Evolutionary conservation across 805 yeast species (phyloP).

Genomic region (Ogataea haglerorum): DNA sequence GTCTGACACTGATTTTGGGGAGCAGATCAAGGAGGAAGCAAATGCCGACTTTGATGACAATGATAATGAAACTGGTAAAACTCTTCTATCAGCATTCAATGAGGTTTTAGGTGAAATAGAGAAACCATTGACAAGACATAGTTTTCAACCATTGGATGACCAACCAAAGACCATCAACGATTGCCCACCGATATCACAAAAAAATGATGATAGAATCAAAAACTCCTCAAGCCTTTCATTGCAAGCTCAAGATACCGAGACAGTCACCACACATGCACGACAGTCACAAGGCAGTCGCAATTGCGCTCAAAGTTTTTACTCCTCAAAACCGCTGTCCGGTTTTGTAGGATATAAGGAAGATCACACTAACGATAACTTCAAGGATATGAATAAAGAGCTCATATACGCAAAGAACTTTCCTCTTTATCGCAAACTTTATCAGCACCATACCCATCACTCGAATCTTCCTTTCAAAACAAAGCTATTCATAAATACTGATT

Average conservation of each 20-base stretch:
- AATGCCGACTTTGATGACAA: neutral
- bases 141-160: too few relatives aligned
- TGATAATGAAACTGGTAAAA: slow-evolving; percentile 14
- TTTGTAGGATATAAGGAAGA: slow-evolving; percentile 18
- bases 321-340: slow-evolving; percentile 21
- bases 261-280: slow-evolving; percentile 11
- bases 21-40: neutral
- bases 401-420: slow-evolving; percentile 81
- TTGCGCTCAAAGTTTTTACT: slow-evolving; percentile 21
- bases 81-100: slow-evolving; percentile 35
- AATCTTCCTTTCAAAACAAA: slow-evolving; percentile 46
- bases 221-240: too few relatives aligned
- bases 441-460: slow-evolving; percentile 48
- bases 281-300: slow-evolving; percentile 19
- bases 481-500: slow-evolving; percentile 52
- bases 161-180: slow-evolving; percentile 13
- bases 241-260: too few relatives aligned
- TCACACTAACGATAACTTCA: neutral
- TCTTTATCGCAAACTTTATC: slow-evolving; percentile 60
- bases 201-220: neutral
- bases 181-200: neutral
- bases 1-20: neutral
- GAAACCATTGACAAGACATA: neutral
- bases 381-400: slow-evolving; percentile 47
- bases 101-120: slow-evolving; percentile 33